phyloP scores from a whole-genome alignment of 2,329 filamentous ascomycete species.

The Colletotrichum tropicale region DNA sequence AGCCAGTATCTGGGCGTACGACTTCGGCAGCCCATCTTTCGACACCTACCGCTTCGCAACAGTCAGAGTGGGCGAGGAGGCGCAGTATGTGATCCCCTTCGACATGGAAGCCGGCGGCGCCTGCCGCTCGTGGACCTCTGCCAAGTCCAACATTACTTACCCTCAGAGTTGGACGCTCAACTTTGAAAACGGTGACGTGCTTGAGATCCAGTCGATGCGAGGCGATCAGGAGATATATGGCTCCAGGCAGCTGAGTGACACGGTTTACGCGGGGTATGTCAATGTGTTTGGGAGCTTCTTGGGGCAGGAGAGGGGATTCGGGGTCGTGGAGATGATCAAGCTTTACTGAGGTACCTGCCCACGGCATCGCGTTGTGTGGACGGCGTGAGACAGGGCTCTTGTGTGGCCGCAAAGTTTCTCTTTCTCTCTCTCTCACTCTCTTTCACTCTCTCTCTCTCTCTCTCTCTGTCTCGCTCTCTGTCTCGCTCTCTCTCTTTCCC shows the following conservation, averaged over 20 bases:
- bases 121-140: not conserved
- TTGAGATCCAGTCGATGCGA: not conserved
- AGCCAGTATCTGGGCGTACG: too few species aligned
- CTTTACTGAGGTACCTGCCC: not conserved
- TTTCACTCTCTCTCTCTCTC: not conserved
- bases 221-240: not conserved
- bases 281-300: not conserved
- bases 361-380: not conserved
- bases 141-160: not conserved
- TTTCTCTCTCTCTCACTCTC: not conserved
- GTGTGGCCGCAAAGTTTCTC: not conserved
- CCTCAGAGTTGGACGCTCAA: not conserved
- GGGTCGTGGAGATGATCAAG: not conserved
- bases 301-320: fast-evolving
- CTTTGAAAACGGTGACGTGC: not conserved
- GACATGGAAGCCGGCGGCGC: not conserved
- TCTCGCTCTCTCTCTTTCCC: not conserved
- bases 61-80: fast-evolving
- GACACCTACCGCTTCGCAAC: not conserved
- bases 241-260: not conserved
- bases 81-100: not conserved
- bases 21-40: not conserved
- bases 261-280: not conserved
- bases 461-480: too few species aligned
- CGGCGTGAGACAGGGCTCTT: not conserved